Conservation (phyloP, 2,329 filamentous ascomycete species). For the Colletotrichum sp. region DNA sequence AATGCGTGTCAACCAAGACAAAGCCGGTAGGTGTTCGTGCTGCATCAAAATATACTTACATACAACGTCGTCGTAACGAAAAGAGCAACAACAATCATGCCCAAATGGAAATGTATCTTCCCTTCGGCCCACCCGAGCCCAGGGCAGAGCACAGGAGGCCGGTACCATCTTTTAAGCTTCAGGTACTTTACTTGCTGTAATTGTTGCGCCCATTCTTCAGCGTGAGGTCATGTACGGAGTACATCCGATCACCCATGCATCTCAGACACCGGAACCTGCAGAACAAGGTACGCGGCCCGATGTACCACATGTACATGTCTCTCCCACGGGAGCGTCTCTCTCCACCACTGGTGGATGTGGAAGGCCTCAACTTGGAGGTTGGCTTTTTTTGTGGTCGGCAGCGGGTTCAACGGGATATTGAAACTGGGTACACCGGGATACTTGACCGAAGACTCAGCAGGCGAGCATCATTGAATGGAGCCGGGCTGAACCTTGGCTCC, state of each 20-base stretch:
- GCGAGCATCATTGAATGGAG: conserved; percentile 9
- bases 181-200: not conserved
- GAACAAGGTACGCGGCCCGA: not conserved
- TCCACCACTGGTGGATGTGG: not conserved
- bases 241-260: conserved; percentile 14
- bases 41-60: not conserved
- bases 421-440: conserved; percentile 5
- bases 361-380: not conserved
- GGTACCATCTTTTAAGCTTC: not conserved
- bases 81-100: not conserved
- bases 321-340: not conserved
- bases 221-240: conserved; percentile 15
- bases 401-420: not conserved
- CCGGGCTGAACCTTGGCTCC: conserved; percentile 1
- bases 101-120: not conserved
- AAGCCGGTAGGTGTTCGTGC: not conserved
- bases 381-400: not conserved
- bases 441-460: not conserved
- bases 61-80: not conserved
- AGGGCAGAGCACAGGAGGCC: not conserved
- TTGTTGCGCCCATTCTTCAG: conserved; percentile 14
- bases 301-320: not conserved
- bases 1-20: not conserved
- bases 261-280: conserved; percentile 12
- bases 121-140: not conserved